Percentiles rank a stretch among this genome's conserved stretches.
Conservation (phyloP, 176 grass and related monocot species). For the Musa beccarii region DNA sequence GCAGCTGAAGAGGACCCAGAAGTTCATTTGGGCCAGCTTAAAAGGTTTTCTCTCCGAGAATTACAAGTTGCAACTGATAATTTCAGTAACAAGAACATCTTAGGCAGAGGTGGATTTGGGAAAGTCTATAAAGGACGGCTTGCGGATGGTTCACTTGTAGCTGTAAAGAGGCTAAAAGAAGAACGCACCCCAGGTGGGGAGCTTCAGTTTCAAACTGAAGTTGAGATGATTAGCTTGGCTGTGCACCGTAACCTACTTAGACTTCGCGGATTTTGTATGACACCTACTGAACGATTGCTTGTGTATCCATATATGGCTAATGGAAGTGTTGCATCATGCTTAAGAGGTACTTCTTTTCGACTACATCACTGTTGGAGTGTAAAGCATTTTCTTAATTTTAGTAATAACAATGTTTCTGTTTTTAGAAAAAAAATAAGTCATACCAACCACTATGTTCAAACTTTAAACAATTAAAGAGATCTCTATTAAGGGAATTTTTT, state of each 20-base stretch:
- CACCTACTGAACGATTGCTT: constrained; percentile 6
- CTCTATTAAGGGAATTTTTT: neutral
- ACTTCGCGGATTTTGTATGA: constrained; percentile 13
- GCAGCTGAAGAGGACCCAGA: constrained; percentile 11
- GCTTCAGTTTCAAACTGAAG: constrained; percentile 10
- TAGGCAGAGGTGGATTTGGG: constrained; percentile 3
- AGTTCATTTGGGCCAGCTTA: constrained; percentile 10
- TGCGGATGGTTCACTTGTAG: constrained; percentile 7
- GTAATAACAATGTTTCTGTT: neutral
- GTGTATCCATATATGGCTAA: constrained; percentile 10
- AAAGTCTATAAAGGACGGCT: constrained; percentile 8
- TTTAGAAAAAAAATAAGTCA: neutral
- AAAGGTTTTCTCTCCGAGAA: constrained; percentile 5
- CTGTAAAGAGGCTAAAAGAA: constrained; percentile 11
- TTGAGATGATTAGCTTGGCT: constrained; percentile 8
- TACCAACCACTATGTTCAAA: neutral
- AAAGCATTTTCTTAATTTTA: neutral
- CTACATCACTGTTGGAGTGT: neutral
- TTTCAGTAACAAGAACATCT: constrained; percentile 10
- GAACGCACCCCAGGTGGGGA: constrained; percentile 5
- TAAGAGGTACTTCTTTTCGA: neutral
- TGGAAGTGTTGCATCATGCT: constrained; percentile 11
- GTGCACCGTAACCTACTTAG: constrained; percentile 2
- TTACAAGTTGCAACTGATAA: constrained; percentile 6
- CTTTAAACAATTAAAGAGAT: neutral